These are phyloP conservation scores for Elaeis guineensis DNA, from an alignment of 176 grass and related monocot species.

Conservation along the genomic window DNA sequence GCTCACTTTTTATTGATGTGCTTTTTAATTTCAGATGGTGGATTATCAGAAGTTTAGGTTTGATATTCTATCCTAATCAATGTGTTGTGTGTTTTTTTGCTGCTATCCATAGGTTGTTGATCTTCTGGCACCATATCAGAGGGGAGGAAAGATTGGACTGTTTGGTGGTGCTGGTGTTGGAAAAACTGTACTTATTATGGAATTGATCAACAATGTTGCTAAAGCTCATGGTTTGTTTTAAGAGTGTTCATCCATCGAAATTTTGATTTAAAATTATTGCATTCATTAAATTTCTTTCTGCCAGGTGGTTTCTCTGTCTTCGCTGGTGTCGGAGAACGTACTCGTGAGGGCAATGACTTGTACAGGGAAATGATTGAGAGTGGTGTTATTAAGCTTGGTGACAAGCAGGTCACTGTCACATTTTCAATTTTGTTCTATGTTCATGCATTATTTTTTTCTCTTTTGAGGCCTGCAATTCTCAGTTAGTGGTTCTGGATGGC, in stretches of 20 bases:
- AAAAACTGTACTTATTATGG: constrained; percentile 98
- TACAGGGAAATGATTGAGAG: constrained; percentile 99
- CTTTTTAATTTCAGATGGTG: background rate
- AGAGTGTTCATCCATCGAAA: constrained; percentile 1
- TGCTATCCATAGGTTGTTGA: constrained; percentile 57
- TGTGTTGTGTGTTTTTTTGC: background rate
- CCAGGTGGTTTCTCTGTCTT: constrained; percentile 99
- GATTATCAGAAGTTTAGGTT: too few species aligned
- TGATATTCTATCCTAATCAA: too few species aligned
- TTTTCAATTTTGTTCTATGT: too few species aligned
- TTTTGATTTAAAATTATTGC: background rate
- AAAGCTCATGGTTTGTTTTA: constrained; percentile 76
- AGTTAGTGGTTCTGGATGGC: background rate
- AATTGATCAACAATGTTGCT: constrained; percentile 95
- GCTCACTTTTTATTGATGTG: background rate
- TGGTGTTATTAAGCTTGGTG: constrained; percentile 96
- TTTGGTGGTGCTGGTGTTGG: constrained; percentile 97
- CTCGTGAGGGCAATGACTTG: constrained; percentile 90
- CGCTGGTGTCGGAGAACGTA: constrained; percentile 88
- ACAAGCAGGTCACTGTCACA: constrained; percentile 45
- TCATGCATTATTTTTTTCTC: too few species aligned
- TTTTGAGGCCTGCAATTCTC: background rate
- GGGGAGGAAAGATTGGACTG: constrained; percentile 91
- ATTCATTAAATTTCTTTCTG: constrained; percentile 5
- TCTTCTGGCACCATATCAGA: constrained; percentile 95